These are phyloP conservation scores for Opeltia flavorubescens DNA, from an alignment of 495 filamentous ascomycete genomes.

Conservation along the genomic window DNA sequence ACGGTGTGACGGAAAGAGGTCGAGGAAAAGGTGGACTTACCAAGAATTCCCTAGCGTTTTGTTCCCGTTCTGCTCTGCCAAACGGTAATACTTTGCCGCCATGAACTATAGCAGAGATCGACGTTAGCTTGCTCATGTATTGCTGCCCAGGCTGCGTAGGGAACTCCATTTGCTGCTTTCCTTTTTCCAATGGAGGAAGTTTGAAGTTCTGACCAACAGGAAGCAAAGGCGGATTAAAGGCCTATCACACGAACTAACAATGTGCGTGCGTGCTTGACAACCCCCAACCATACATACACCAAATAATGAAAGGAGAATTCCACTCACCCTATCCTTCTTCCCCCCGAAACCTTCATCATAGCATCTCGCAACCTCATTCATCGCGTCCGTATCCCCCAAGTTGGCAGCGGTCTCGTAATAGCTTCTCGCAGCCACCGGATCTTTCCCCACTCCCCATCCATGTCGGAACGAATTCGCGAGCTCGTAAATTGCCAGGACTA, in stretches of 20 bases:
- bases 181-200: not conserved
- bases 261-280: not conserved
- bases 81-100: slow-evolving; percentile 84
- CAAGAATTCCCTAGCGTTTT: slow-evolving; percentile 91
- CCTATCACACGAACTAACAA: not conserved
- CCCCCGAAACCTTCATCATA: slow-evolving; percentile 89
- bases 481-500: slow-evolving; percentile 95
- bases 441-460: slow-evolving; percentile 86
- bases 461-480: slow-evolving; percentile 87
- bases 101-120: slow-evolving; percentile 42
- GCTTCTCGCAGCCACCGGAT: slow-evolving; percentile 75
- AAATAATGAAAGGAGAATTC: not conserved
- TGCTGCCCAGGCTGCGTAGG: slow-evolving; percentile 27
- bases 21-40: slow-evolving; percentile 39
- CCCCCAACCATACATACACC: too few relatives aligned
- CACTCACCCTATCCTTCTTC: slow-evolving; percentile 90
- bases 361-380: slow-evolving; percentile 96
- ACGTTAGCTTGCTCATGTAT: slow-evolving; percentile 16
- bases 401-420: slow-evolving; percentile 98
- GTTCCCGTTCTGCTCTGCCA: slow-evolving; percentile 76
- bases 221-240: not conserved
- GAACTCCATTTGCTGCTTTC: too few relatives aligned
- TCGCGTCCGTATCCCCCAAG: slow-evolving; percentile 88
- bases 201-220: not conserved
- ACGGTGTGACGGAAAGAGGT: slow-evolving; percentile 5